Evolutionary conservation across 2,329 filamentous ascomycete species (phyloP).

Genomic region (Paraphoma sp.): DNA sequence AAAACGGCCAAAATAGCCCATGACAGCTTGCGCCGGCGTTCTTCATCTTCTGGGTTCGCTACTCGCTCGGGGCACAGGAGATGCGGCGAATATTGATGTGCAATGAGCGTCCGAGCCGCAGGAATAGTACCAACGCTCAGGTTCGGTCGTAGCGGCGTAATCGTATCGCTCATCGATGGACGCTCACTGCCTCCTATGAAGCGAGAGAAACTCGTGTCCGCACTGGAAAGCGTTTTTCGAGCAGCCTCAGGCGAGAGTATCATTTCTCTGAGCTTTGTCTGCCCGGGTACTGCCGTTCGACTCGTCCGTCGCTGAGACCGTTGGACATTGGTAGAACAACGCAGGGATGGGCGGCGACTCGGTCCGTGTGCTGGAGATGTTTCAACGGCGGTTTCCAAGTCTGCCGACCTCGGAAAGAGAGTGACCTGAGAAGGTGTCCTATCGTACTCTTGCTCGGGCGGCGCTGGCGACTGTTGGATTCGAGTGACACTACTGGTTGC

Average conservation of each 20-base stretch:
- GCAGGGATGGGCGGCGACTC: slow-evolving; percentile 16
- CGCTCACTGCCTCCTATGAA: slow-evolving; percentile 29
- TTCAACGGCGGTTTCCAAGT: slow-evolving; percentile 16
- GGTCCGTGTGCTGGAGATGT: slow-evolving; percentile 14
- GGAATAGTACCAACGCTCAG: slow-evolving; percentile 21
- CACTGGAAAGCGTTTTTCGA: slow-evolving; percentile 25
- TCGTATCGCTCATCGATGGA: slow-evolving; percentile 40
- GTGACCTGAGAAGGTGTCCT: slow-evolving; percentile 32
- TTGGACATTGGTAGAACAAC: slow-evolving; percentile 23
- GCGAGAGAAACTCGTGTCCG: slow-evolving; percentile 27
- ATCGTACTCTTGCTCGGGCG: slow-evolving; percentile 12
- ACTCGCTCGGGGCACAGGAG: slow-evolving; percentile 37
- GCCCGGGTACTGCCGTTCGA: slow-evolving; percentile 40
- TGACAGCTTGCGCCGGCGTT: slow-evolving; percentile 35
- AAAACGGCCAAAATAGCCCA: slow-evolving; percentile 43
- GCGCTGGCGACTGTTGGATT: slow-evolving; percentile 15
- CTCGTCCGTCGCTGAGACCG: slow-evolving; percentile 24
- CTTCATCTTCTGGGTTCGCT: slow-evolving; percentile 30
- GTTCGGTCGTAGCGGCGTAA: slow-evolving; percentile 31
- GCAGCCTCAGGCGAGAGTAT: slow-evolving; percentile 32
- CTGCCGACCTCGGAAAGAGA: slow-evolving; percentile 21
- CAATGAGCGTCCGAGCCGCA: slow-evolving; percentile 13
- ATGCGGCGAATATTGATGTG: slow-evolving; percentile 36
- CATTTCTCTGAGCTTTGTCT: slow-evolving; percentile 45
- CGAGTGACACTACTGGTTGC: slow-evolving; percentile 29